Evolutionary conservation across 768 basidiomycete species (phyloP), one percentile per base, ranked within the genome.

Genomic region (Candolleomyces eurysporus): DNA sequence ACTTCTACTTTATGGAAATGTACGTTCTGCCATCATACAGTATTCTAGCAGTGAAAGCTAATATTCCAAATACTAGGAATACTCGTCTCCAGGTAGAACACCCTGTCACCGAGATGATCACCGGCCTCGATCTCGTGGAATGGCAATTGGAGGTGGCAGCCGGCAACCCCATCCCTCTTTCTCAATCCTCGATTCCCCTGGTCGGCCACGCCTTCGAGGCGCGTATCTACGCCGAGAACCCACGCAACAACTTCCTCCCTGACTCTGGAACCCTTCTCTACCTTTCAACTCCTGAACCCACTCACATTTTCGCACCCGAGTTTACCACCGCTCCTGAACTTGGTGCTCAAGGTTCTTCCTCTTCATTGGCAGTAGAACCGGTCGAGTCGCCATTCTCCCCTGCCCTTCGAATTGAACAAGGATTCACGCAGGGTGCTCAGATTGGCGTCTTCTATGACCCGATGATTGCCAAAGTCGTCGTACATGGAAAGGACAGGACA

Each of bases 1-100:
- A 85, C 61, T 96, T 96, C 72, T 97, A 88, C 69, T 97, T 97
- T 71, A 96, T 96, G 94, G 95, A 97, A 75, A 96, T 96, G 92
- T 88, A 65, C 57, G 88, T 69, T 21, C 39, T 21, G n/a, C 3
- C 57, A 50, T 11, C 56, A 19, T 0, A 11, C 26, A 22, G 10
- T 14, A 7, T 31, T 11, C 17, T 17, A 11, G 17, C 2, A 21
- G 56, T 50, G 65, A 40, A 65, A 14, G 19, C 46, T n/a, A 30
- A 22, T 11, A 16, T 26, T 36, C 31, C 56, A 32, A 54, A n/a
- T n/a, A n/a, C 56, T 46, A 92, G 90, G 91, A 93, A 93, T 66
- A 92, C 91, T 11, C 82, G 91, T 42, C 70, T 93, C 48, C 92
- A 94, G 74, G 91, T 93, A 32, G 92, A 96, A 67, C 94, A 96